Evolutionary conservation across 108 stramenopile species (phyloP), one percentile per base, ranked within the genome.

Genomic region (Conticribra weissflogii): DNA sequence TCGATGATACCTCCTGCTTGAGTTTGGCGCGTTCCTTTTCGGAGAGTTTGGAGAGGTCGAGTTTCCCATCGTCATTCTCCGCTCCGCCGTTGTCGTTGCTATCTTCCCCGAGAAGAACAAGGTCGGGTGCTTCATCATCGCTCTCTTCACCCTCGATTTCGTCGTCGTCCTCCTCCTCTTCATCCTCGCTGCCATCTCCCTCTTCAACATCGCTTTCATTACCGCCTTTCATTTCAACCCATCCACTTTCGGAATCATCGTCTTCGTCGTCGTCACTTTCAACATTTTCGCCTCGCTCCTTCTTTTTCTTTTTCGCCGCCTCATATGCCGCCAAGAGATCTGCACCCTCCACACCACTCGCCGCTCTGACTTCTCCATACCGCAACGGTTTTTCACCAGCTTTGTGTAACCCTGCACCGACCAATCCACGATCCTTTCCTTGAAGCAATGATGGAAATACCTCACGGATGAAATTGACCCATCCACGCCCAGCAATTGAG

Each of bases 391-490:
- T 84, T 49, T 86, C 86, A 29, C 85, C 92, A 48, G 81, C 86
- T 55, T 76, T 76, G 67, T 96, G 91, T 30, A 92, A 66, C 24
- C 86, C 91, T 1, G 90, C 63, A 33, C 94, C 94, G 45, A 84
- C 79, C 66, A 86, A 79, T 21, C 99, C 99, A 30, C 99, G 81
- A 83, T 98, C 88, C 70, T 91, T 94, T 24, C 90, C 90, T 76
- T 92, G 86, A 25, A 99, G 83, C 25, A 98, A 76, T 29, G 83
- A 67, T 8, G 99, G 99, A 75, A 92, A 73, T 0, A 86, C 83
- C 75, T 98, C 97, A 31, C 97, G 88, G 45, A 99, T 88, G 63
- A 96, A 89, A 78, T 99, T 98, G 24, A 87, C 79, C 78, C 96
- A 95, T 1, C 83, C 85, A 21, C 91, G 82, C 21, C 96, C 97